phyloP scores from a whole-genome alignment of 2,329 filamentous ascomycete species.

The Exserohilum rostratum region DNA sequence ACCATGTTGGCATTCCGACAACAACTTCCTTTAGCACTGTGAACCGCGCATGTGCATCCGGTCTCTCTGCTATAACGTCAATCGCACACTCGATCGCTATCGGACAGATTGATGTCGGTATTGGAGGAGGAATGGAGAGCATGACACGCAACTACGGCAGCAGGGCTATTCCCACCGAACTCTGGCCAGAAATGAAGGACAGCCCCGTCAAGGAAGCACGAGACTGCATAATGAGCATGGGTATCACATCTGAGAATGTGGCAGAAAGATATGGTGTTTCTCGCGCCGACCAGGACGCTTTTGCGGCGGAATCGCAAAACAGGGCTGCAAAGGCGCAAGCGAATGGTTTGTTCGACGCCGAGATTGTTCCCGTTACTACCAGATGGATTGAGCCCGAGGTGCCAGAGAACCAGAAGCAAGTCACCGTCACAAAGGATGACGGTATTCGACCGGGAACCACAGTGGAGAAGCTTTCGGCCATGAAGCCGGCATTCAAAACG shows the following conservation, averaged over 20 bases:
- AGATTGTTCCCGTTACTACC: constrained; percentile 82
- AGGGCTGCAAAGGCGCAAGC: constrained; percentile 74
- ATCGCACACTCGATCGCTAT: constrained; percentile 77
- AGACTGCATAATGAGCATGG: constrained; percentile 96
- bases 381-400: constrained; percentile 67
- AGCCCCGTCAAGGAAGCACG: constrained; percentile 70
- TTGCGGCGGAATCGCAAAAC: constrained; percentile 75
- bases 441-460: constrained; percentile 75
- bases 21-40: constrained; percentile 81
- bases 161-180: constrained; percentile 79
- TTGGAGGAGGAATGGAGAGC: constrained; percentile 92
- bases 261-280: constrained; percentile 75
- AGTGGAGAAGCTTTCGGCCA: constrained; percentile 72
- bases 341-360: constrained; percentile 72
- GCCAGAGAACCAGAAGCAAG: constrained; percentile 56
- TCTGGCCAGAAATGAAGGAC: constrained; percentile 76
- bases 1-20: constrained; percentile 78
- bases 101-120: constrained; percentile 73
- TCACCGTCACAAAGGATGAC: constrained; percentile 79
- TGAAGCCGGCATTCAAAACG: constrained; percentile 84
- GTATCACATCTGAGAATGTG: constrained; percentile 87
- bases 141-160: constrained; percentile 92
- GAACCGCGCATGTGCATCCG: constrained; percentile 84
- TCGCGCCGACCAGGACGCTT: constrained; percentile 79
- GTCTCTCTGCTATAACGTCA: constrained; percentile 75